Evolutionary conservation across 371 early-diverging fungal species (phyloP).

Genomic region (Cokeromyces recurvatus): DNA sequence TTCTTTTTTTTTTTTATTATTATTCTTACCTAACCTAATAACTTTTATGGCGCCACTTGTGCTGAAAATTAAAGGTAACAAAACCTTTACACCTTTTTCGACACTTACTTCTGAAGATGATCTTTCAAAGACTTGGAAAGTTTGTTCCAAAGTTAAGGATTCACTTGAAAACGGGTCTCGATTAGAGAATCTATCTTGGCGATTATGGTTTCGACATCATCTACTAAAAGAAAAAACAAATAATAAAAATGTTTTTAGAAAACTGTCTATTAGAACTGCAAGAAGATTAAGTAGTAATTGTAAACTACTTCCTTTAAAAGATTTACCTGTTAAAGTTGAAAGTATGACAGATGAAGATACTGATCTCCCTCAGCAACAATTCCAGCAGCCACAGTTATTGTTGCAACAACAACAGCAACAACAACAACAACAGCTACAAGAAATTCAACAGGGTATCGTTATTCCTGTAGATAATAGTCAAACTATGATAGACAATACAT

Average conservation of each 20-base stretch:
- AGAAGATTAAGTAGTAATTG: constrained; percentile 27
- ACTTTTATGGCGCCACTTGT: constrained; percentile 76
- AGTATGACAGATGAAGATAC: neutral
- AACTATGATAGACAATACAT: neutral
- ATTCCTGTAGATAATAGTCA: neutral
- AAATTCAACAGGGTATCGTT: neutral
- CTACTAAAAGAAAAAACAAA: constrained; percentile 47
- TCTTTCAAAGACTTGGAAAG: constrained; percentile 73
- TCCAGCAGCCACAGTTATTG: neutral
- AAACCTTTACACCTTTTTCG: constrained; percentile 69
- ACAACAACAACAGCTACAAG: constrained; percentile 13
- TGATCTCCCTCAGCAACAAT: neutral
- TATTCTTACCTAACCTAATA: constrained; percentile 2
- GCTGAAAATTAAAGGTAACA: constrained; percentile 73
- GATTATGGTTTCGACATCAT: constrained; percentile 69
- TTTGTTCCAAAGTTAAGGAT: constrained; percentile 86
- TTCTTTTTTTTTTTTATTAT: constrained; percentile 1
- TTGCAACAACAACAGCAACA: constrained; percentile 6
- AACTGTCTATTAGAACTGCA: constrained; percentile 32
- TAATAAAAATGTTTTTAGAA: constrained; percentile 25
- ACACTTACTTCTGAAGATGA: constrained; percentile 70
- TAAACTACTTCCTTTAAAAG: neutral
- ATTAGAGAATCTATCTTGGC: constrained; percentile 88
- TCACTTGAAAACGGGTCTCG: constrained; percentile 82
- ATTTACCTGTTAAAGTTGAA: constrained; percentile 8